Conservation (phyloP, 2,329 filamentous ascomycete species). For the Arthrinium phaeospermum region DNA sequence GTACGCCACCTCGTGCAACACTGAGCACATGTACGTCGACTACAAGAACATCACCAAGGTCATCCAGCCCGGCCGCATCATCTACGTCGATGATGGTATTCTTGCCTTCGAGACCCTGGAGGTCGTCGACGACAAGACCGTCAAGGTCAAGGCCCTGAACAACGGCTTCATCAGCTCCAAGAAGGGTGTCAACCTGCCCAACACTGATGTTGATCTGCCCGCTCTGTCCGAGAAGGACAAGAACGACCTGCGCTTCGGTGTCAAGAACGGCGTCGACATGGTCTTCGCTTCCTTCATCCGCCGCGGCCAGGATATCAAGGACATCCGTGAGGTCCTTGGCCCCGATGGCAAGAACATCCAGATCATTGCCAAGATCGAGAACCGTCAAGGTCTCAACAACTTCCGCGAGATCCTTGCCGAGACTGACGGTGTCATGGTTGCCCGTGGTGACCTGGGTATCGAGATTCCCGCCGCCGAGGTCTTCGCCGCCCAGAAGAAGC, state of each 20-base stretch:
- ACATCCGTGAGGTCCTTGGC: conserved; percentile 91
- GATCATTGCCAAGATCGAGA: conserved; percentile 99
- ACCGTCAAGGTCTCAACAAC: conserved; percentile 99
- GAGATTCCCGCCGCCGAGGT: conserved; percentile 98
- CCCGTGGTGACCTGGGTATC: conserved; percentile 97
- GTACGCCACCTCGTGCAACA: conserved; percentile 83
- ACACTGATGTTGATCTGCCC: conserved; percentile 97
- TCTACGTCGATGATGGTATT: conserved; percentile 98
- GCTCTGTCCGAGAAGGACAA: conserved; percentile 98
- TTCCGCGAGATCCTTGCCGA: conserved; percentile 95
- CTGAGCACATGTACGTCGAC: conserved; percentile 97
- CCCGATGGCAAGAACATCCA: conserved; percentile 94
- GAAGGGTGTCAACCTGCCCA: conserved; percentile 99
- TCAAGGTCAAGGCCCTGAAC: conserved; percentile 88
- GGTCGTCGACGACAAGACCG: conserved; percentile 85
- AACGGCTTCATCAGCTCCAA: conserved; percentile 98
- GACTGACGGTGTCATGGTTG: conserved; percentile 99
- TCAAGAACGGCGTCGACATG: conserved; percentile 99
- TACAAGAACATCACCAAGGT: conserved; percentile 99
- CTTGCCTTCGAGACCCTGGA: conserved; percentile 93
- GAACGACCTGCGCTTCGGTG: conserved; percentile 89
- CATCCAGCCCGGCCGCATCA: conserved; percentile 85
- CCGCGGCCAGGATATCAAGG: conserved; percentile 85
- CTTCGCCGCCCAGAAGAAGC: conserved; percentile 99
- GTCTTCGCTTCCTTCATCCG: conserved; percentile 99